Conservation (phyloP, 768 basidiomycete genomes). For the Tricholoma sp. region DNA sequence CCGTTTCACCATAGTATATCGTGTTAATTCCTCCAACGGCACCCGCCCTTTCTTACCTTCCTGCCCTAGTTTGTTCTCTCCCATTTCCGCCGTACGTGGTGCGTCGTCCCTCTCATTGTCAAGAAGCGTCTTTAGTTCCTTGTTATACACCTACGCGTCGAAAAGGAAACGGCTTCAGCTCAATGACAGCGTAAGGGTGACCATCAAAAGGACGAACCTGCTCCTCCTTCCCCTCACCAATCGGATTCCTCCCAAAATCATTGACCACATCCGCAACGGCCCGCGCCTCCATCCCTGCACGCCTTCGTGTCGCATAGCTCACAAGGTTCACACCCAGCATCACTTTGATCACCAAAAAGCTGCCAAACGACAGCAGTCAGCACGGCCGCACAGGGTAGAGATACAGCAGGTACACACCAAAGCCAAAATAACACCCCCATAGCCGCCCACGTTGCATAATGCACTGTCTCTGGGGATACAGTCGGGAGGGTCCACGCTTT, state of each 20-base stretch:
- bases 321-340: conserved; percentile 88
- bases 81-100: conserved; percentile 62
- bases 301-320: conserved; percentile 73
- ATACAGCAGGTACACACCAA: conserved; percentile 53
- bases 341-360: conserved; percentile 83
- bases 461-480: conserved; percentile 43
- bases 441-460: conserved; percentile 58
- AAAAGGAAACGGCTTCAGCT: neutral
- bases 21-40: conserved; percentile 81
- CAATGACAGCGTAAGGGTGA: neutral
- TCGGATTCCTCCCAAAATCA: conserved; percentile 84
- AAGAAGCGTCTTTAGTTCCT: conserved; percentile 68
- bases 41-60: conserved; percentile 53
- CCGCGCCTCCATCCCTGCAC: conserved; percentile 73
- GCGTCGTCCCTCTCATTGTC: conserved; percentile 70
- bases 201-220: conserved; percentile 40
- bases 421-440: conserved; percentile 75
- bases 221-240: conserved; percentile 88
- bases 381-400: neutral
- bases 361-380: conserved; percentile 19
- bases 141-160: conserved; percentile 65
- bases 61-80: conserved; percentile 46
- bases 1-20: conserved; percentile 95
- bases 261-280: conserved; percentile 74
- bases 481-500: conserved; percentile 36